phyloP scores from a whole-genome alignment of 2,329 filamentous ascomycete genomes.

The Plectosphaerella cucumerina region DNA sequence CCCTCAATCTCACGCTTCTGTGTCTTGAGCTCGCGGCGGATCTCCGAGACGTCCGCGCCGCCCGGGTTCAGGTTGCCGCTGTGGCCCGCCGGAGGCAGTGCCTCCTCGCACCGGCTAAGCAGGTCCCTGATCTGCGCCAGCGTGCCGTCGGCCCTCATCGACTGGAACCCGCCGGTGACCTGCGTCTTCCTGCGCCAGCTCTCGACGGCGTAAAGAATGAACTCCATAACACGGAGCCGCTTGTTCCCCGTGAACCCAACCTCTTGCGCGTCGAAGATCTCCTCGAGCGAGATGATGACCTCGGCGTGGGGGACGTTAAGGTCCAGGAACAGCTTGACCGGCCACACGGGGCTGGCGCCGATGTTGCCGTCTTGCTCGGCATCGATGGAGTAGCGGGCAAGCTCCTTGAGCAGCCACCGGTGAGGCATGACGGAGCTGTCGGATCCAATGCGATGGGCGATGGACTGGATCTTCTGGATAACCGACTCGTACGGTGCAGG shows the following conservation, averaged over 20 bases:
- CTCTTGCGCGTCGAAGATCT: constrained; percentile 54
- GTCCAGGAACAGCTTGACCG: constrained; percentile 50
- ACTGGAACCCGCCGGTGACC: constrained; percentile 32
- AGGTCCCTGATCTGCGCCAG: constrained; percentile 44
- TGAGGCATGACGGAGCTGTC: constrained; percentile 66
- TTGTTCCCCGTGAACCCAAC: constrained; percentile 51
- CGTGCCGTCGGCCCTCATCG: constrained; percentile 22
- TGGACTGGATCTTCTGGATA: constrained; percentile 57
- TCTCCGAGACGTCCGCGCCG: constrained; percentile 38
- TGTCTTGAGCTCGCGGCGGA: constrained; percentile 36
- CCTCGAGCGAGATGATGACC: constrained; percentile 51
- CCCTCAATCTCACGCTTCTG: constrained; percentile 39
- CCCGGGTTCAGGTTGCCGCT: constrained; percentile 35
- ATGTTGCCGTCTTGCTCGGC: constrained; percentile 55
- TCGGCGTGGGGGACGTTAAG: constrained; percentile 54
- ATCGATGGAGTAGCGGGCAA: constrained; percentile 59
- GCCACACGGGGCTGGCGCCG: constrained; percentile 54
- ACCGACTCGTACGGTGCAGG: constrained; percentile 67
- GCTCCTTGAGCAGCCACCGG: constrained; percentile 53
- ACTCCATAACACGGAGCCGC: constrained; percentile 49
- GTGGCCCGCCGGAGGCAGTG: constrained; percentile 27
- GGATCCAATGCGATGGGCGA: constrained; percentile 60
- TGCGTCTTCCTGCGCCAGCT: constrained; percentile 47
- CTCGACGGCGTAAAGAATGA: constrained; percentile 45
- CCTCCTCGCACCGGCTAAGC: constrained; percentile 44